Evolutionary conservation across 352 stramenopile species (phyloP), one percentile per base, ranked within the genome.

Genomic region (Phytophthora ramorum): DNA sequence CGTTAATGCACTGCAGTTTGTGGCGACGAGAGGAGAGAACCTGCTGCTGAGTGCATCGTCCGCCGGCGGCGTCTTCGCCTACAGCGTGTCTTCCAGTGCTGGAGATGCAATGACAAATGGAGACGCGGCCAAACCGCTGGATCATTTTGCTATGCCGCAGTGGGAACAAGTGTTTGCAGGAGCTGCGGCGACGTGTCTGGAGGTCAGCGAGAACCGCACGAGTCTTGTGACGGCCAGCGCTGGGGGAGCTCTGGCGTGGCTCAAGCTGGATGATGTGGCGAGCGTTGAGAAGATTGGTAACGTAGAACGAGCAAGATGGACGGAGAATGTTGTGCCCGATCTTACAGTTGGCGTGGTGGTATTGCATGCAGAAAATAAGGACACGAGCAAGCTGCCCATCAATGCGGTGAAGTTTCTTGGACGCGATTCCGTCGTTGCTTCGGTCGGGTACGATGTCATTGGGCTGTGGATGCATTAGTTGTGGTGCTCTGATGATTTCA

Each of bases 361-460:
- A 12, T 53, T 30, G 34, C 6, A 72, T 56, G 59, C 45, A 90
- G 82, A 69, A 50, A 85, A 74, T 64, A 79, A 82, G 41, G 68
- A 82, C 52, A 68, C 78, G 52, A 91, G 80, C 56, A 72, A 60
- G 9, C 66, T 92, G 22, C 58, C 78, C 28, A 76, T 92, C 43
- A 75, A 90, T 46, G 85, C 73, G 17, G 72, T 93, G 12, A 95
- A 93, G 66, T 82, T 95, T 63, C 74, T 95, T 19, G 80, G 78
- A 13, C 73, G 73, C 13, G 85, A 92, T 48, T 81, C 75, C 17
- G 54, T 91, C n/a, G 86, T 88, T 30, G 87, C 76, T 37, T 90
- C 83, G 17, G 81, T 85, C n/a, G 85, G 87, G 75, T 89, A 73
- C 8, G 76, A 46, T 63, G 1, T 19, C 8, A 26, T 24, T 8